Percentiles rank a stretch among this genome's conserved stretches.
phyloP scores from a whole-genome alignment of 2,329 filamentous ascomycete species.

The Scedosporium aurantiacum region DNA sequence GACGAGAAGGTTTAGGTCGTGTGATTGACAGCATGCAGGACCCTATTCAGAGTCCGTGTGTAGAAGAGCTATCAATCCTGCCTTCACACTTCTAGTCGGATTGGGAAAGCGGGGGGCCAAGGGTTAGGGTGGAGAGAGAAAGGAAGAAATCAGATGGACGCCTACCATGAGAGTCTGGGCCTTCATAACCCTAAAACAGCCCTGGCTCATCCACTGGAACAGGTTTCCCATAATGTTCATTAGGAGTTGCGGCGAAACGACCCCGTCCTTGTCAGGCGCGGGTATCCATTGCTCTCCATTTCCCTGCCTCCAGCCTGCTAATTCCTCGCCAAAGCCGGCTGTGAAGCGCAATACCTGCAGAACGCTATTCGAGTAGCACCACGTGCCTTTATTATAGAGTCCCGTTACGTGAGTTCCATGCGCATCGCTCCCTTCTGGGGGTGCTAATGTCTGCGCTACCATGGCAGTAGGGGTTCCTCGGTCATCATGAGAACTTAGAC shows the following conservation, averaged over 20 bases:
- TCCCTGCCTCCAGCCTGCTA: conserved; percentile 49
- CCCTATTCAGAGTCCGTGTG: conserved; percentile 39
- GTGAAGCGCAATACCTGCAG: conserved; percentile 76
- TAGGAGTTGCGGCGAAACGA: conserved; percentile 50
- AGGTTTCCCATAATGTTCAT: conserved; percentile 48
- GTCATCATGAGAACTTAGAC: conserved; percentile 33
- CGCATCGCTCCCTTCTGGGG: conserved; percentile 7
- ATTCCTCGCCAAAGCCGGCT: conserved; percentile 51
- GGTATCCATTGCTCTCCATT: conserved; percentile 54
- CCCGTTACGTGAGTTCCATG: conserved; percentile 30
- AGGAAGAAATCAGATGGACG: no score
- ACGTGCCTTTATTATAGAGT: conserved; percentile 67
- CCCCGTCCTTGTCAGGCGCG: conserved; percentile 55
- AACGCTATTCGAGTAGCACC: conserved; percentile 88
- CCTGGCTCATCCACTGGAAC: conserved; percentile 44
- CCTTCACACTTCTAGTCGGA: not conserved
- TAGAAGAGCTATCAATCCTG: conserved; percentile 17
- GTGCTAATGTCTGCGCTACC: conserved; percentile 19
- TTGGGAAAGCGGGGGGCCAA: no score
- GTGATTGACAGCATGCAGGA: no score
- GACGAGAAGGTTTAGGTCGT: not conserved
- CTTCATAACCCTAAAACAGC: conserved; percentile 38
- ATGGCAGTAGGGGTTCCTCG: not conserved
- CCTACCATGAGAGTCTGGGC: conserved; percentile 48
- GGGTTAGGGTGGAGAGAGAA: conserved; percentile 5